phyloP scores from a whole-genome alignment of 2,329 filamentous ascomycete genomes.

The Lecanoromycetidae sp. region DNA sequence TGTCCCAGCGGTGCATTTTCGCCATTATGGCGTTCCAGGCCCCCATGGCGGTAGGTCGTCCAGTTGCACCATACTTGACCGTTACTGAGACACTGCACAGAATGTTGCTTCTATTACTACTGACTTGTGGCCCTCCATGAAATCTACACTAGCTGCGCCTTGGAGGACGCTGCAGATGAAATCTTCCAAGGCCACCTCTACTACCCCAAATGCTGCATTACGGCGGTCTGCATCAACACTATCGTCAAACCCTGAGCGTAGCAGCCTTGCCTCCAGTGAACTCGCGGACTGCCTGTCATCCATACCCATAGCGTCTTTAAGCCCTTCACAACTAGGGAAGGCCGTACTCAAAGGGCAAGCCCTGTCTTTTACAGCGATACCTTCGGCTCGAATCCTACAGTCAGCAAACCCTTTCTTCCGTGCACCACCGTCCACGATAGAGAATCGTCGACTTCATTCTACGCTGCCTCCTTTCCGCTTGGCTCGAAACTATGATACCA shows the following conservation, averaged over 20 bases:
- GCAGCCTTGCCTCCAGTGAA: too few relatives aligned
- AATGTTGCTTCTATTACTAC: constrained; percentile 24
- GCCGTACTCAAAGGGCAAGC: not conserved
- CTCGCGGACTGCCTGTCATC: not conserved
- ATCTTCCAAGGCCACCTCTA: not conserved
- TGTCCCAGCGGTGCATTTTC: not conserved
- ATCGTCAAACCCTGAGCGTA: not conserved
- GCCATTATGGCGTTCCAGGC: constrained; percentile 17
- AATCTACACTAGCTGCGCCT: constrained; percentile 26
- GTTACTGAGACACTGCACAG: constrained; percentile 7
- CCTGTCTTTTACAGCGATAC: not conserved
- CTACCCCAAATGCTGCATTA: not conserved
- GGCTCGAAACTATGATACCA: not conserved
- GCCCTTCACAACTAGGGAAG: constrained; percentile 5
- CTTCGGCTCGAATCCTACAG: constrained; percentile 19
- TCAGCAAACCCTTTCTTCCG: constrained; percentile 26
- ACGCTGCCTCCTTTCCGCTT: constrained; percentile 25
- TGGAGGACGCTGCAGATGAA: constrained; percentile 21
- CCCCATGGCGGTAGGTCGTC: constrained; percentile 12
- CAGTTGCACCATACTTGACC: too few relatives aligned
- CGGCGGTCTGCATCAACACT: not conserved
- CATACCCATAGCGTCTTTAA: constrained; percentile 20
- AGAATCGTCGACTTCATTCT: constrained; percentile 27
- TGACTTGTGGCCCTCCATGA: constrained; percentile 32
- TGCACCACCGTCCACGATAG: constrained; percentile 20